phyloP scores from a whole-genome alignment of 2,329 filamentous ascomycete genomes.

The Xylaria sp. region DNA sequence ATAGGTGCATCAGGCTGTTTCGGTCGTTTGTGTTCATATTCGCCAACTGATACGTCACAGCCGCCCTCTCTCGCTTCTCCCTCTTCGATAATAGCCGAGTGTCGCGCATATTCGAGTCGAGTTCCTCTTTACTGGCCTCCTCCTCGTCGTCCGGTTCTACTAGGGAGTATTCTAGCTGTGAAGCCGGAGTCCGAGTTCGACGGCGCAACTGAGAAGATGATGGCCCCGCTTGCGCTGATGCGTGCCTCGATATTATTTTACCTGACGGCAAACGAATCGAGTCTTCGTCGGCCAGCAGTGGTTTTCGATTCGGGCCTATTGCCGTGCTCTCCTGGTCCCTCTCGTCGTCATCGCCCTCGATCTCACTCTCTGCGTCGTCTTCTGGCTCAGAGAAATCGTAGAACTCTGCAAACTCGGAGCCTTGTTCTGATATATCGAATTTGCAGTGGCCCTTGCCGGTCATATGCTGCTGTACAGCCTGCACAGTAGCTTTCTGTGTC shows the following conservation, averaged over 20 bases:
- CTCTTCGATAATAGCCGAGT: constrained; percentile 29
- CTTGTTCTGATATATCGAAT: constrained; percentile 32
- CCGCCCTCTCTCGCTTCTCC: constrained; percentile 32
- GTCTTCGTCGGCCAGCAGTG: constrained; percentile 29
- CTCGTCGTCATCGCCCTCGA: background rate
- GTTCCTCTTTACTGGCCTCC: constrained; percentile 21
- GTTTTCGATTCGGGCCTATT: constrained; percentile 18
- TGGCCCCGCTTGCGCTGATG: constrained; percentile 20
- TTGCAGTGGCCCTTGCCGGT: constrained; percentile 37
- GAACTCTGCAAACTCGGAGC: constrained; percentile 39
- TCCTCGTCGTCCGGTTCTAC: constrained; percentile 13
- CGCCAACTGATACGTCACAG: constrained; percentile 28
- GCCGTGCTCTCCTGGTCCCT: background rate
- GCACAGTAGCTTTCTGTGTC: constrained; percentile 47
- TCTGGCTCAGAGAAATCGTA: constrained; percentile 34
- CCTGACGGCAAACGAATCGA: constrained; percentile 37
- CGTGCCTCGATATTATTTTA: constrained; percentile 34
- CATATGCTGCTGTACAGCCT: constrained; percentile 54
- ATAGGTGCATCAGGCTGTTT: constrained; percentile 31
- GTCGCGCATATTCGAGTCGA: constrained; percentile 11
- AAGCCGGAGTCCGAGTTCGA: constrained; percentile 21
- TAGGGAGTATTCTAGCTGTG: constrained; percentile 24
- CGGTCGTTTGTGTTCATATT: constrained; percentile 35
- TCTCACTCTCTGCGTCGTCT: constrained; percentile 21
- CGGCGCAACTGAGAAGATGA: constrained; percentile 25